These are phyloP conservation scores for Grigorovia transvaalensis DNA, from an alignment of 805 yeast species.

Conservation along the genomic window DNA sequence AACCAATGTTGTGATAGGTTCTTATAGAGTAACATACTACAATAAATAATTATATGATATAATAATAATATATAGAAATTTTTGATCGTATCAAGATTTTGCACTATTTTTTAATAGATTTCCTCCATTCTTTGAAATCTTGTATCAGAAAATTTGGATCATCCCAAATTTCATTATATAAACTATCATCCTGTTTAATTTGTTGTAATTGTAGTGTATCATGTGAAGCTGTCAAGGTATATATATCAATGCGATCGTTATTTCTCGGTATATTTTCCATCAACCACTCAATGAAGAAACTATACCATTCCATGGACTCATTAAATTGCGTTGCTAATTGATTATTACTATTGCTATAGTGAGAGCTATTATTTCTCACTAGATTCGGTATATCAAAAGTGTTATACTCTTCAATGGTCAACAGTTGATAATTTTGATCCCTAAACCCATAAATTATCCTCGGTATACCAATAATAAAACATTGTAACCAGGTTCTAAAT, in stretches of 20 bases:
- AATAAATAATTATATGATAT: neutral
- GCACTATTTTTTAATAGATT: neutral
- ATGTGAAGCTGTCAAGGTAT: neutral
- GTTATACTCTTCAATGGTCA: slow-evolving; percentile 59
- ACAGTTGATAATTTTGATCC: slow-evolving; percentile 53
- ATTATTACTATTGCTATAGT: neutral
- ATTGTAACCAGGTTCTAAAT: slow-evolving; percentile 85
- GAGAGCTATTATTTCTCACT: slow-evolving; percentile 25
- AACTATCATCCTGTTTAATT: neutral
- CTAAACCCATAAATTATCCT: slow-evolving; percentile 78
- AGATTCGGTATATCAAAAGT: slow-evolving; percentile 71
- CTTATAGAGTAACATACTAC: slow-evolving; percentile 26
- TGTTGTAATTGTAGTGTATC: neutral
- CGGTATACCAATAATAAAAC: slow-evolving; percentile 77
- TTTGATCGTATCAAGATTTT: too few relatives aligned
- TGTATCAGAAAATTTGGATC: neutral
- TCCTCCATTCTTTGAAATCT: slow-evolving; percentile 3
- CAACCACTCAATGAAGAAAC: slow-evolving; percentile 20
- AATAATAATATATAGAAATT: neutral
- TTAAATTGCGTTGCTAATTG: slow-evolving; percentile 39
- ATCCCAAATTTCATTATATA: neutral
- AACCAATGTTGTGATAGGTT: slow-evolving; percentile 42
- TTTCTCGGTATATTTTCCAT: slow-evolving; percentile 1
- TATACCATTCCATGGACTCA: slow-evolving; percentile 76
- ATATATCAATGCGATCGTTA: neutral